phyloP scores from a whole-genome alignment of 2,329 filamentous ascomycete species.

The Sphaerostilbella broomeana region DNA sequence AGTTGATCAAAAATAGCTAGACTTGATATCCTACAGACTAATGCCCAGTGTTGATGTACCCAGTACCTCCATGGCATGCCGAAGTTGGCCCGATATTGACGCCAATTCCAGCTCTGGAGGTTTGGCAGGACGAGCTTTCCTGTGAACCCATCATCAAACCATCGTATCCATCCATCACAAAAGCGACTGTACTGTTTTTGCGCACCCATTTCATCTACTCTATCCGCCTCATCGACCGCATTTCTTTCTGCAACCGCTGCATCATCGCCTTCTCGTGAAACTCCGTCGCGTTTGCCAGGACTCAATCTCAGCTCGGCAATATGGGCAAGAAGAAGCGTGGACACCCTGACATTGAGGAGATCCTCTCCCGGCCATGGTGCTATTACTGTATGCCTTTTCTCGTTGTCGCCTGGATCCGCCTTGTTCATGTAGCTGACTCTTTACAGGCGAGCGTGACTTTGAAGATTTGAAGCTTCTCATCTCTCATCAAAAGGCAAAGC shows the following conservation, averaged over 20 bases:
- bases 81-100: too few species aligned
- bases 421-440: constrained; percentile 19
- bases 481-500: constrained; percentile 97
- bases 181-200: too few species aligned
- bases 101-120: too few species aligned
- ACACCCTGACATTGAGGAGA: constrained; percentile 79
- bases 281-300: background rate
- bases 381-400: constrained; percentile 68
- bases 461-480: constrained; percentile 95
- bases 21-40: too few species aligned
- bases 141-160: too few species aligned
- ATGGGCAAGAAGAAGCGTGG: constrained; percentile 91
- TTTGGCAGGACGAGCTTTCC: too few species aligned
- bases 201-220: too few species aligned
- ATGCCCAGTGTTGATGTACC: too few species aligned
- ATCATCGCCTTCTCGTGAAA: background rate
- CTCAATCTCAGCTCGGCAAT: constrained; percentile 8
- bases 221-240: background rate
- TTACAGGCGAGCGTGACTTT: constrained; percentile 79
- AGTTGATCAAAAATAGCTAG: too few species aligned
- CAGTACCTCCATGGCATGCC: too few species aligned
- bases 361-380: constrained; percentile 86
- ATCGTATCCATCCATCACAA: too few species aligned
- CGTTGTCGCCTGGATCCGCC: too few species aligned
- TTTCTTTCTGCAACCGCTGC: background rate